Base-by-base conservation (phyloP, 1,284 basidiomycete genomes). In the Cutaneotrichosporon dermatis region DNA sequence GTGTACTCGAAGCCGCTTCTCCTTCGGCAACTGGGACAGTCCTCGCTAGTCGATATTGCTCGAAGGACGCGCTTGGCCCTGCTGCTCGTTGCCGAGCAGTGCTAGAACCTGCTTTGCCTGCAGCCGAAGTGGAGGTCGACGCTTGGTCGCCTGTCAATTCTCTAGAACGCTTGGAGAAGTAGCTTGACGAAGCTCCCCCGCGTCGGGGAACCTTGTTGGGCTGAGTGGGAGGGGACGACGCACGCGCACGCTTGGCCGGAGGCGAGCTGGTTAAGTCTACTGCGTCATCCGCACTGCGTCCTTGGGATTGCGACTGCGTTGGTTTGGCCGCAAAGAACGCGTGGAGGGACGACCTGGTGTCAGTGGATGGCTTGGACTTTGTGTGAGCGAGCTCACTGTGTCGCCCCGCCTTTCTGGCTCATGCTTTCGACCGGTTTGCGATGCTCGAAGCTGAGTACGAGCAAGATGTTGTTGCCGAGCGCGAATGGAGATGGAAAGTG, bases 291-390 rank as follows among this genome's bases (percentile, higher is more conserved):
- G 67, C 59, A 10, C 36, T 42, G 36, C 39, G 49, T 15, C 43
- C 41, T 25, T 25, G 25, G 50, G 55, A 25, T 25, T 25, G 25
- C 25, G 25, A 25, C 25, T 25, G 25, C 25, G 25, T 25, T 25
- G 65, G 67, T 50, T 72, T 77, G n/a, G 75, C 69, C 53, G 70
- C 74, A 68, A 77, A 77, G 68, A 77, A 77, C 40, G 69, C 57
- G n/a, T 72, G 66, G n/a, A 78, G 57, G 8, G 75, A 75, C 8
- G 70, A 55, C 59, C 74, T 77, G 25, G 25, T 25, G 25, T 25
- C 25, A 25, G 25, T 25, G 25, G 25, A 25, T 25, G 3, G 3
- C 25, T 25, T 25, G 2, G 8, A 4, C 6, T 1, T 2, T 0
- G 7, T 25, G n/a, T 2, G 36, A 13, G 9, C 13, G 6, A 4